Evolutionary conservation across 306 rosid species (phyloP).

Genomic region (Begonia masoniana): DNA sequence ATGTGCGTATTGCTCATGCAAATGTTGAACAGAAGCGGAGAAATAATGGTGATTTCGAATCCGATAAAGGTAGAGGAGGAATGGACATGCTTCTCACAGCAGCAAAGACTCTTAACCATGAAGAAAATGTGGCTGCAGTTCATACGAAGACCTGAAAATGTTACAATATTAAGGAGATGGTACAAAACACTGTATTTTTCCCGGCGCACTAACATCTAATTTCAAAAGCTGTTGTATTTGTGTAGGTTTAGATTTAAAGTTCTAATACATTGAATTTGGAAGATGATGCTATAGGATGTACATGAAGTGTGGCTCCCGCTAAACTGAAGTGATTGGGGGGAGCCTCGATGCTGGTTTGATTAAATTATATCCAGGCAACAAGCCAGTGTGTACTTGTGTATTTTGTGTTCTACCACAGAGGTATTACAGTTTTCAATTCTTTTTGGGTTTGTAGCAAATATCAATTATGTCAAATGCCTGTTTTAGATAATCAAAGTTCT

Average conservation of each 20-base stretch:
- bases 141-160: constrained; percentile 2
- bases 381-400: neutral
- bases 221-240: too few relatives aligned
- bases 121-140: constrained; percentile 32
- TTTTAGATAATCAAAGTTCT: too few relatives aligned
- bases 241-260: constrained; percentile 6
- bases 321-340: constrained; percentile 6
- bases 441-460: too few relatives aligned
- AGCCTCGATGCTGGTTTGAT: constrained; percentile 4
- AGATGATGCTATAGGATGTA: constrained; percentile 9
- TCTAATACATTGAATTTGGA: neutral
- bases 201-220: neutral
- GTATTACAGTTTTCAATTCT: too few relatives aligned
- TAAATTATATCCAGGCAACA: constrained; percentile 8
- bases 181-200: constrained; percentile 1
- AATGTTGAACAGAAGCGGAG: constrained; percentile 3
- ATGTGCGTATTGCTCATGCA: too few relatives aligned
- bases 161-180: neutral
- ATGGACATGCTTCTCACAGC: constrained; percentile 86
- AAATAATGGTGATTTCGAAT: constrained; percentile 24
- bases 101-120: constrained; percentile 33
- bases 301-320: constrained; percentile 4
- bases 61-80: constrained; percentile 37
- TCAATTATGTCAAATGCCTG: too few relatives aligned
- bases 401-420: too few relatives aligned